phyloP scores from a whole-genome alignment of 176 grass and related monocot genomes.

The Bolboschoenus planiculmis region DNA sequence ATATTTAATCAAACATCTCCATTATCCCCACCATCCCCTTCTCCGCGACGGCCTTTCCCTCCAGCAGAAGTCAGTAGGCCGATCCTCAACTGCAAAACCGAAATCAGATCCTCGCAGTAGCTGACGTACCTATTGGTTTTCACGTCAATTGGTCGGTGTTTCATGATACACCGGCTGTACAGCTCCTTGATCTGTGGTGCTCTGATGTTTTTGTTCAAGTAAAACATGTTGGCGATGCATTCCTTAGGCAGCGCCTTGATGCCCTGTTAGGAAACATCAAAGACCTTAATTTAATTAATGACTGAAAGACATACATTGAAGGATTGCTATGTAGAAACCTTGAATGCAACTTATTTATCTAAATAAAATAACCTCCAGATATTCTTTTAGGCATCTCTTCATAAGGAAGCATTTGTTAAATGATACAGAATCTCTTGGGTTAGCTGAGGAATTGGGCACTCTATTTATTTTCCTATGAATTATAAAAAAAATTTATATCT shows the following conservation, averaged over 20 bases:
- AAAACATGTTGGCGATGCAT: background rate
- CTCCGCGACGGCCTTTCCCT: background rate
- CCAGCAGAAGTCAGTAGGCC: background rate
- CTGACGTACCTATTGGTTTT: background rate
- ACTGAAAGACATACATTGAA: background rate
- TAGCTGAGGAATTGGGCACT: no score
- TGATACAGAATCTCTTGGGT: no score
- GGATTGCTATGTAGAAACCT: background rate
- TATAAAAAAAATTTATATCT: no score
- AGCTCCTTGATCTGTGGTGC: background rate
- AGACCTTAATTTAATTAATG: background rate
- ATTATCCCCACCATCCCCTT: background rate
- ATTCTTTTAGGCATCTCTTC: no score
- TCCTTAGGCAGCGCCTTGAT: background rate
- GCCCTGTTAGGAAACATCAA: background rate
- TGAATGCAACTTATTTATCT: background rate
- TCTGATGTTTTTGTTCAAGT: slow-evolving; percentile 2
- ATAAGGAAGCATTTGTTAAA: no score
- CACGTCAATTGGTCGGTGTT: background rate
- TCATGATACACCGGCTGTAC: background rate
- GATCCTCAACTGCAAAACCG: background rate
- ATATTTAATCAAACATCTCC: background rate
- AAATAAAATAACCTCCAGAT: background rate
- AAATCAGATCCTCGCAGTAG: background rate
- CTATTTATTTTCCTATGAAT: no score